Base-by-base conservation (phyloP, 2,329 filamentous ascomycete species). In the Lachnellula hyalina region DNA sequence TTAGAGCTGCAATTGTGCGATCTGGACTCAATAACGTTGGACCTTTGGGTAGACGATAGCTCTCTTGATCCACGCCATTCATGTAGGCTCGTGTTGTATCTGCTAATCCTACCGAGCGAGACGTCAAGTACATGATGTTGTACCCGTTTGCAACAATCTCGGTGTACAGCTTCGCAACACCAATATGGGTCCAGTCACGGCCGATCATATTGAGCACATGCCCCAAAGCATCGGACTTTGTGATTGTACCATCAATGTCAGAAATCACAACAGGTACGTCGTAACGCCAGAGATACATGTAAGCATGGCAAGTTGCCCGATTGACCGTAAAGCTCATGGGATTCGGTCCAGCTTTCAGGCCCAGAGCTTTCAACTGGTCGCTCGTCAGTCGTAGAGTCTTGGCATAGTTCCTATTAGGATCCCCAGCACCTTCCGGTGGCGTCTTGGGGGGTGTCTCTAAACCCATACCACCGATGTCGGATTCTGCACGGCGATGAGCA, bases 181-280 rank as follows among this genome's bases (percentile, higher is more conserved):
- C 94, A 15, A 91, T 82, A 70, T 99, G 94, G 3, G 94, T 99
- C 94, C 94, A 99, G 72, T 99, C 94, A 47, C 94, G 86, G 42
- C 94, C 94, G 61, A 99, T 93, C 84, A 94, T 94, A 75, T 93
- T 97, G 52, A 97, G 74, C 44, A 99, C 90, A 67, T 99, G 94
- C 14, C 94, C 94, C 14, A 96, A 77, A 15, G 91, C 92, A 73
- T 96, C 92, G 2, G 92, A 96, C 74, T 99, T 99, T 56, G 94
- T 99, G 66, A 99, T 99, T 21, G 94, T 99, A 50, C 94, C 94
- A 72, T 99, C 94, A 66, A 99, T 97, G 71, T 99, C 94, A 0
- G 93, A 97, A 60, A 99, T 96, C 47, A 99, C 92, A 53, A 99
- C 93, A 0, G 94, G 95, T 0, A 88, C 87, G 65, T 95, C 88